Evolutionary conservation across 225 moss, liverwort and hornwort genomes (phyloP).

Genomic region (Asterella californica): DNA sequence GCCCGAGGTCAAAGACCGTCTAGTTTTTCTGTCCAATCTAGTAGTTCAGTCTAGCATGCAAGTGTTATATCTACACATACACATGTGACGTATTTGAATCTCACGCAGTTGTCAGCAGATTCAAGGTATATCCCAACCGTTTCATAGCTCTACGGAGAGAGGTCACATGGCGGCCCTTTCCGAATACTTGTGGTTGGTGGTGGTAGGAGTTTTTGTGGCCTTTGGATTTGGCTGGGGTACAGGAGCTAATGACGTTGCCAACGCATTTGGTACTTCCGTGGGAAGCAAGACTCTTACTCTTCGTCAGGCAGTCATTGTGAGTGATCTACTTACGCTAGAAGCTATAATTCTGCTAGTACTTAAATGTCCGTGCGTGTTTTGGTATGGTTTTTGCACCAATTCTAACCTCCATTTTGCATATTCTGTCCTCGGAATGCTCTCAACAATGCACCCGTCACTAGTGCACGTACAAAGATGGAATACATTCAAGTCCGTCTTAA

Average conservation of each 20-base stretch:
- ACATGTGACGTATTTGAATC: no score
- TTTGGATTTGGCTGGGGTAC: slow-evolving; percentile 37
- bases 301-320: slow-evolving; percentile 38
- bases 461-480: no score
- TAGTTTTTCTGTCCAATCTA: no score
- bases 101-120: not conserved
- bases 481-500: no score
- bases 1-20: no score
- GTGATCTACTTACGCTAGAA: not conserved
- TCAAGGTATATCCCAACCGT: not conserved
- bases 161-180: slow-evolving; percentile 18
- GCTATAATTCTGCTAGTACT: not conserved
- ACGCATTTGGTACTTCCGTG: slow-evolving; percentile 40
- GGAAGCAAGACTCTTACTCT: slow-evolving; percentile 40
- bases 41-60: no score
- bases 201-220: slow-evolving; percentile 37
- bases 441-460: no score
- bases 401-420: no score
- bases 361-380: not conserved
- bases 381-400: not conserved
- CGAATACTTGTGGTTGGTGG: slow-evolving; percentile 35
- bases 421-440: no score
- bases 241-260: slow-evolving; percentile 55
- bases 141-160: not conserved
- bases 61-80: no score